Evolutionary conservation across 2,329 filamentous ascomycete genomes (phyloP).

Genomic region (Penicillium sp.): DNA sequence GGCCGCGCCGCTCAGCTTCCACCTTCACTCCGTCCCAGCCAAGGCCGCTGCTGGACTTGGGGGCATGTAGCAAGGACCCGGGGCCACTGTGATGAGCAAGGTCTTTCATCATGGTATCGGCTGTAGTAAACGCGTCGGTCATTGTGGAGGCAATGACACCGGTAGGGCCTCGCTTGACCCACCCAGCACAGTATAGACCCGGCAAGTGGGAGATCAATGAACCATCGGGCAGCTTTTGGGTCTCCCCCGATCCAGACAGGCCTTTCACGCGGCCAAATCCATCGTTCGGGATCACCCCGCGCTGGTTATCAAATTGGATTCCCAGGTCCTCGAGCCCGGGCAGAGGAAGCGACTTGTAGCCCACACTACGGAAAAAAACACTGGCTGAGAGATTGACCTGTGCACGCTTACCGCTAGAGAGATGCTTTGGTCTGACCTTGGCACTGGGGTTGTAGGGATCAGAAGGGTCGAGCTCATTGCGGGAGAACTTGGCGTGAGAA

Average conservation of each 20-base stretch:
- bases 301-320: constrained; percentile 71
- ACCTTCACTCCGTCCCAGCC: constrained; percentile 76
- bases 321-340: constrained; percentile 69
- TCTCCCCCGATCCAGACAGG: constrained; percentile 26
- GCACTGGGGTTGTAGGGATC: constrained; percentile 53
- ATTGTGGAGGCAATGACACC: constrained; percentile 96
- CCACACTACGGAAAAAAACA: constrained; percentile 87
- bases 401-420: constrained; percentile 49
- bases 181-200: constrained; percentile 88
- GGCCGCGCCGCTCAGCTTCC: constrained; percentile 56
- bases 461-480: constrained; percentile 51
- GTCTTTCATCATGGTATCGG: constrained; percentile 77
- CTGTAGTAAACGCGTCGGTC: constrained; percentile 88
- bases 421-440: constrained; percentile 46
- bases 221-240: constrained; percentile 30
- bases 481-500: constrained; percentile 63
- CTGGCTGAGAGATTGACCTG: constrained; percentile 59
- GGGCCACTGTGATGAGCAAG: constrained; percentile 51
- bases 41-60: constrained; percentile 40
- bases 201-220: constrained; percentile 54
- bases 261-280: constrained; percentile 67
- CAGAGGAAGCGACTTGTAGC: constrained; percentile 79
- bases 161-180: constrained; percentile 92
- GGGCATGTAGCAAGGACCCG: constrained; percentile 49
- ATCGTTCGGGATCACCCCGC: constrained; percentile 81